Evolutionary conservation across 441 rosid genomes (phyloP), one percentile per base, ranked within the genome.

Genomic region (Adansonia grandidieri): DNA sequence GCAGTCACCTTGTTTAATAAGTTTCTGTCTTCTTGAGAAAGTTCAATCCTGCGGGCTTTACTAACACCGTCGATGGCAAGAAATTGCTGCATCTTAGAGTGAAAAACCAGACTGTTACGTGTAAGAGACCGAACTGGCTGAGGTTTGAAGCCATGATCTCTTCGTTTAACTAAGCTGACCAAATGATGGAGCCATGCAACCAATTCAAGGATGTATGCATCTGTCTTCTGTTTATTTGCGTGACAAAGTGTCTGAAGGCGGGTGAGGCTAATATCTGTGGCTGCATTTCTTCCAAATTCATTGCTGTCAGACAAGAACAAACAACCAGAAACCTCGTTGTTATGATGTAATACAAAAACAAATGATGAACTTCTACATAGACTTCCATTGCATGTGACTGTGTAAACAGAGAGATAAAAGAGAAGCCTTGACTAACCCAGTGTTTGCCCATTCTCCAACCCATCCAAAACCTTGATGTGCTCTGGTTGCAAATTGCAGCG

Each of bases 401-500:
- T 10, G 5, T 54, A 5, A 65, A 11, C 57, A 32, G 24, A 67
- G 60, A 24, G 67, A 17, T 63, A 9, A 73, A 57, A 66, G 79
- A 68, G 64, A 51, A 28, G 24, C 47, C 37, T 50, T 42, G 62
- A 81, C 90, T 88, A 48, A 91, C 98, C 94, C 92, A 24, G 86
- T 85, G 77, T 86, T 96, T 57, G 99, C 99, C 99, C 99, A 96
- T 88, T 95, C 99, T 84, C 99, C 99, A 11, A 95, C 96, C 98
- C 99, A 92, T 63, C 99, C 99, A n/a, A 96, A 96, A 53, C 97
- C 97, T 86, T 96, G 99, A 86, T 94, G 97, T 28, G 92, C 93
- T 85, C 99, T 96, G 87, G 37, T 61, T 73, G 60, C 50, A 74
- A 64, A 42, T 73, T 77, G 74, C 64, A 84, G 58, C 67, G 56